These are phyloP conservation scores for Dactylellina parvicollis DNA, from an alignment of 2,329 filamentous ascomycete genomes.

Conservation along the genomic window DNA sequence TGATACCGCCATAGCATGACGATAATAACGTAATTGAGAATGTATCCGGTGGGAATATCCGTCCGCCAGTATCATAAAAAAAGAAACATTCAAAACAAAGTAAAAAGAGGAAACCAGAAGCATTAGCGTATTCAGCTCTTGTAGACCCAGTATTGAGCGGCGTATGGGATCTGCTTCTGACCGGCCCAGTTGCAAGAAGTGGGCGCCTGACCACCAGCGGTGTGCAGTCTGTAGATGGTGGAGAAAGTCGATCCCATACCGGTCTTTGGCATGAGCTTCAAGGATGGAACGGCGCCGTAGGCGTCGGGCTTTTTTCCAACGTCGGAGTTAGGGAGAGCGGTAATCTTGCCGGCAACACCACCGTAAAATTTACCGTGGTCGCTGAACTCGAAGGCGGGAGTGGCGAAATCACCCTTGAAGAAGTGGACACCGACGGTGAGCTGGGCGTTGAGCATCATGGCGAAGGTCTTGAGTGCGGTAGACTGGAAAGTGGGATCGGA, in stretches of 20 bases:
- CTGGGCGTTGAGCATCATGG: constrained; percentile 61
- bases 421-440: constrained; percentile 78
- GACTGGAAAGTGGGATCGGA: constrained; percentile 63
- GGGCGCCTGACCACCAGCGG: constrained; percentile 81
- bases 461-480: constrained; percentile 65
- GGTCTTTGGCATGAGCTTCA: constrained; percentile 75
- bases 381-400: constrained; percentile 80
- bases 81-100: neutral
- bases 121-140: neutral
- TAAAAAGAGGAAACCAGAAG: neutral
- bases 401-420: constrained; percentile 77
- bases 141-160: constrained; percentile 46
- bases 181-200: constrained; percentile 70
- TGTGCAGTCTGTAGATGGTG: constrained; percentile 84
- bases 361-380: constrained; percentile 65
- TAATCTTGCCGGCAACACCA: constrained; percentile 71
- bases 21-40: no score
- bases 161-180: constrained; percentile 29
- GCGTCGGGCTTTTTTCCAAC: constrained; percentile 62
- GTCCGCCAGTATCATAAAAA: constrained; percentile 4
- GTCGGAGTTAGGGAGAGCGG: constrained; percentile 60
- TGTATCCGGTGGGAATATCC: constrained; percentile 21
- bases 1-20: neutral
- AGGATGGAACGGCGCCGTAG: constrained; percentile 79
- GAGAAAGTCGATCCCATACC: constrained; percentile 62